phyloP scores from a whole-genome alignment of 805 yeast species.

The Wickerhamiella sorbophila region DNA sequence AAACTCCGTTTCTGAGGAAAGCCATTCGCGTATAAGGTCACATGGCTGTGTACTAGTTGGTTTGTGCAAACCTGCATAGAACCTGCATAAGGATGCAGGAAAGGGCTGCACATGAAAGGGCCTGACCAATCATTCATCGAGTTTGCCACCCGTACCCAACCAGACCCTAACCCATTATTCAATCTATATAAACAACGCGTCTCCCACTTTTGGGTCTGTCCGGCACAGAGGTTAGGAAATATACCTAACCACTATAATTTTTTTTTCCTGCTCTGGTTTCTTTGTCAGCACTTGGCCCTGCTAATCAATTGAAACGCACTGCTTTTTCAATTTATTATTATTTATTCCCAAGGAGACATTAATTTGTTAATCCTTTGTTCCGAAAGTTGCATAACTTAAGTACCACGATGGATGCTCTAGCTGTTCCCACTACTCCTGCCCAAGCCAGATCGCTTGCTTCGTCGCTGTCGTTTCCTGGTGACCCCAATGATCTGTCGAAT shows the following conservation, averaged over 20 bases:
- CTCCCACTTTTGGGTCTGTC: background rate
- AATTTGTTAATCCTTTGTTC: background rate
- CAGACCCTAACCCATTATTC: background rate
- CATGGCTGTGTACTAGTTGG: background rate
- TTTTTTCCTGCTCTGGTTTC: background rate
- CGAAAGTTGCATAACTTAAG: background rate
- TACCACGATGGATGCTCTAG: conserved; percentile 65
- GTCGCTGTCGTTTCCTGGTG: conserved; percentile 41
- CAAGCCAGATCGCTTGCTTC: conserved; percentile 62
- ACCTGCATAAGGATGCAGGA: background rate
- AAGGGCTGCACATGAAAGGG: background rate
- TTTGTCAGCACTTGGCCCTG: background rate
- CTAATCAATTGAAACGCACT: no score
- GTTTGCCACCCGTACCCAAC: background rate
- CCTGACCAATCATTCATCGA: background rate
- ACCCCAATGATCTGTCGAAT: conserved; percentile 1
- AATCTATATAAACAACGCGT: background rate
- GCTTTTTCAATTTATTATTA: background rate
- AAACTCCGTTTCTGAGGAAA: no score
- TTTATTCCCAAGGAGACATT: conserved; percentile 2
- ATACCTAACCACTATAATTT: background rate
- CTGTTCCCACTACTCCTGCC: conserved; percentile 65
- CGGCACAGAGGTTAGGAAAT: background rate
- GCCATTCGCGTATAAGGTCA: background rate
- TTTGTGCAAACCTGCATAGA: background rate